phyloP scores from a whole-genome alignment of 73 alveolate species.

The Effrenium voratum region DNA sequence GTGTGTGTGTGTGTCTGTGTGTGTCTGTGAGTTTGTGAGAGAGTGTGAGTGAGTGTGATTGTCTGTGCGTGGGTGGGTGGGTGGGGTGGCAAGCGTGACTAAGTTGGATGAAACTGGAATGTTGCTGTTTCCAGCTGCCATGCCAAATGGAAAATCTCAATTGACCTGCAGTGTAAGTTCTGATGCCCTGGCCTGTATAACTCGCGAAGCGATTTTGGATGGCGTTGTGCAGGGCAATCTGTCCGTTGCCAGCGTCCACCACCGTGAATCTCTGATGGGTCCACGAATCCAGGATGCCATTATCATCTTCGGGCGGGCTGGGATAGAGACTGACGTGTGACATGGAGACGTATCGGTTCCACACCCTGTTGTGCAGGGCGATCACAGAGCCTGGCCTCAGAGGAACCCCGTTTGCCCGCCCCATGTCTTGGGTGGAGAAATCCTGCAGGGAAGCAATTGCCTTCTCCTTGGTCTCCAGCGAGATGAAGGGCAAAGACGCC shows the following conservation, averaged over 20 bases:
- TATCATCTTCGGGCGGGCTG: background rate
- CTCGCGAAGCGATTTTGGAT: background rate
- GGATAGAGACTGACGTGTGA: background rate
- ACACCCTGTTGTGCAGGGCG: background rate
- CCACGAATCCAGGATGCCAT: background rate
- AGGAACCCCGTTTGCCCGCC: background rate
- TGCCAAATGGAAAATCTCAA: no score
- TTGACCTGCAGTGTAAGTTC: no score
- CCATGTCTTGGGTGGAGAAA: background rate
- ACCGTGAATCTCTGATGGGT: background rate
- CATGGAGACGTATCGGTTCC: background rate
- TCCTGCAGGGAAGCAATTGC: background rate
- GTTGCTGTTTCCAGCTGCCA: no score
- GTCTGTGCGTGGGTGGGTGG: no score
- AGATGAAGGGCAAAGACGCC: background rate
- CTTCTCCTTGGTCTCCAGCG: background rate
- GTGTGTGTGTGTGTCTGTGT: no score
- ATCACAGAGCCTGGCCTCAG: conserved; percentile 5
- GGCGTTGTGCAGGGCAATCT: background rate
- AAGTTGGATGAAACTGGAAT: no score
- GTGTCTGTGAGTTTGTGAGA: no score
- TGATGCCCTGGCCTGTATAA: no score
- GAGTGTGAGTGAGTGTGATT: no score
- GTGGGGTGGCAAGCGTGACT: no score
- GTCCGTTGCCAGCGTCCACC: conserved; percentile 21